phyloP scores from a whole-genome alignment of 2,329 filamentous ascomycete species.

The Cordyceps militaris region DNA sequence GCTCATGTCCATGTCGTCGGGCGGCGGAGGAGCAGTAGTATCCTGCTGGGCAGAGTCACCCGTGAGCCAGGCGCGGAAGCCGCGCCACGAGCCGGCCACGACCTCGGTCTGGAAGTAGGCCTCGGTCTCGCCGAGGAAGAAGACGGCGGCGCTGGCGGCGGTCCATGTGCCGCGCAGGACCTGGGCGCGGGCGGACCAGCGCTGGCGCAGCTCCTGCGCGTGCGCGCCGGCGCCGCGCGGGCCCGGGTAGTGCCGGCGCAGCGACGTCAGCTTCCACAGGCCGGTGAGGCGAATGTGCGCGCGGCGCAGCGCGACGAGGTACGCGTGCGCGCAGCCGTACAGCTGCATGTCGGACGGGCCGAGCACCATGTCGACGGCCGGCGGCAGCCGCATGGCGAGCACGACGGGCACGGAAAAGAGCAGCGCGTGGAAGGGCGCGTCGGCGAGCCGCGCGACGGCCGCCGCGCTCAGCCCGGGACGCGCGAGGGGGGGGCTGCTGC shows the following conservation, averaged over 20 bases:
- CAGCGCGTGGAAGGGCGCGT: constrained; percentile 67
- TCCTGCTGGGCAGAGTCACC: constrained; percentile 25
- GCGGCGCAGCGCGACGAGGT: constrained; percentile 76
- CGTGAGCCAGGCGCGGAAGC: constrained; percentile 70
- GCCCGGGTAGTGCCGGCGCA: constrained; percentile 70
- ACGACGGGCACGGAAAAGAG: constrained; percentile 67
- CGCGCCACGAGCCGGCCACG: constrained; percentile 71
- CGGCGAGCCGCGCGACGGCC: constrained; percentile 30
- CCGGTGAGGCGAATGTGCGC: constrained; percentile 78
- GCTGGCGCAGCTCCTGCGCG: constrained; percentile 54
- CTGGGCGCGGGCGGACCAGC: constrained; percentile 55
- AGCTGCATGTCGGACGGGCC: constrained; percentile 65
- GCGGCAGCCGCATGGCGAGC: constrained; percentile 65
- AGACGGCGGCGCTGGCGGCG: constrained; percentile 77
- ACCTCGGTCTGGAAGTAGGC: constrained; percentile 87
- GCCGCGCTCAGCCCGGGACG: constrained; percentile 26
- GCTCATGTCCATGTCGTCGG: constrained; percentile 1
- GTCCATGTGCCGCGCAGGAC: constrained; percentile 83
- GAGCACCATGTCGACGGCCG: constrained; percentile 83
- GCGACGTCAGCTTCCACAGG: constrained; percentile 76
- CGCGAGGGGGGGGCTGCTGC: constrained; percentile 33
- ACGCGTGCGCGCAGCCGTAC: constrained; percentile 82
- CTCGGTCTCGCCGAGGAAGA: constrained; percentile 82
- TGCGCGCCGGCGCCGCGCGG: constrained; percentile 55
- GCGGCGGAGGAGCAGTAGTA: background rate